A percentile compares a stretch with the other conserved stretches of the same genome.
phyloP scores from a whole-genome alignment of 2,329 filamentous ascomycete species.

The Fusarium austroafricanum region DNA sequence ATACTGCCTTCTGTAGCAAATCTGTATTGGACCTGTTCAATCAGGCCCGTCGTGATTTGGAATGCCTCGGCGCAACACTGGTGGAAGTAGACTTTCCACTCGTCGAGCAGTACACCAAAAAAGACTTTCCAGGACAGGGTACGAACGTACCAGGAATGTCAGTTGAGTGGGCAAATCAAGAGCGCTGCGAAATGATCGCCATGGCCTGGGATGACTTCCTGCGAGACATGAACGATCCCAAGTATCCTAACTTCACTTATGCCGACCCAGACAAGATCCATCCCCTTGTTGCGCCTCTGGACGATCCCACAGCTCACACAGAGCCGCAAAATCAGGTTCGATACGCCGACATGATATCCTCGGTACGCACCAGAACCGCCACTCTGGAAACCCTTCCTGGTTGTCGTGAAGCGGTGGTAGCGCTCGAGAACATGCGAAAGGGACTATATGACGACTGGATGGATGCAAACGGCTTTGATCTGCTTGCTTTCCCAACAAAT shows the following conservation, averaged over 20 bases:
- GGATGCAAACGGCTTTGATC: neutral
- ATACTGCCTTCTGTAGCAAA: too few relatives aligned
- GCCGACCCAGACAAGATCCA: neutral
- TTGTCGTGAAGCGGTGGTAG: neutral
- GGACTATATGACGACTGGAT: neutral
- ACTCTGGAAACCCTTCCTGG: neutral
- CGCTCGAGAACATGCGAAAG: neutral
- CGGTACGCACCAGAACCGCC: neutral
- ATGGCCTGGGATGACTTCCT: slow-evolving; percentile 7
- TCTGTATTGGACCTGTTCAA: too few relatives aligned
- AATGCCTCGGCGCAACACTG: accelerated
- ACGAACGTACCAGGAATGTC: neutral
- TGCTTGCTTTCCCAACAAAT: slow-evolving; percentile 52
- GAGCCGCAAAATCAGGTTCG: slow-evolving; percentile 9
- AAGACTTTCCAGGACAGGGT: slow-evolving; percentile 2
- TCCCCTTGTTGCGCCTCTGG: neutral
- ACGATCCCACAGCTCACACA: neutral
- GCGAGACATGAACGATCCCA: neutral
- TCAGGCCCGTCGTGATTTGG: neutral
- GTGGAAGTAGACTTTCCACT: neutral
- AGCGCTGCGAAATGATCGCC: slow-evolving; percentile 6
- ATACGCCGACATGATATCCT: slow-evolving; percentile 1
- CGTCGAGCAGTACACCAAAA: neutral
- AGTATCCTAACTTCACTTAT: neutral
- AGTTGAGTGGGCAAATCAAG: neutral